A percentile compares a stretch with the other conserved stretches of the same genome.
phyloP scores from a whole-genome alignment of 768 basidiomycete genomes.

The Pulveroboletus sp. region DNA sequence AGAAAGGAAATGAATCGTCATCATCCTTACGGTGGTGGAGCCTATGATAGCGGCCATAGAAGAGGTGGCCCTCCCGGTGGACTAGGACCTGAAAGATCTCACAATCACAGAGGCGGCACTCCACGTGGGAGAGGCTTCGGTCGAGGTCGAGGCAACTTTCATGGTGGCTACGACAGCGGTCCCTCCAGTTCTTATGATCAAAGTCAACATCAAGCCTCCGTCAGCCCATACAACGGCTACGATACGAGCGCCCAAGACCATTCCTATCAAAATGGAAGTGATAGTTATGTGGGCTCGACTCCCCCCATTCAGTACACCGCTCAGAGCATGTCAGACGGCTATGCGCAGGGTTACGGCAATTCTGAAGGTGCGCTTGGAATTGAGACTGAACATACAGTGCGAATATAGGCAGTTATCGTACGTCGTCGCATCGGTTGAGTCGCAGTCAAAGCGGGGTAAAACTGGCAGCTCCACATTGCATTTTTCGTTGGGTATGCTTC shows the following conservation, averaged over 20 bases:
- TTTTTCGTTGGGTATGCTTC: slow-evolving; percentile 20
- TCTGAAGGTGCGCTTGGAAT: slow-evolving; percentile 84
- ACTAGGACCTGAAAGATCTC: slow-evolving; percentile 69
- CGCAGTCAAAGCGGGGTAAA: slow-evolving; percentile 51
- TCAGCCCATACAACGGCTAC: slow-evolving; percentile 68
- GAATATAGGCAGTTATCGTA: slow-evolving; percentile 38
- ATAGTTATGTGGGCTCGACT: slow-evolving; percentile 47
- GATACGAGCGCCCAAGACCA: slow-evolving; percentile 50
- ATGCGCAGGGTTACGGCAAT: slow-evolving; percentile 57
- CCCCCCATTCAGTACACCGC: slow-evolving; percentile 50
- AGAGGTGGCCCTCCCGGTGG: slow-evolving; percentile 64
- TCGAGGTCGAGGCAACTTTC: slow-evolving; percentile 52
- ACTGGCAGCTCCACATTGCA: slow-evolving; percentile 32
- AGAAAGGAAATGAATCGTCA: slow-evolving; percentile 70
- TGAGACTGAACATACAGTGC: slow-evolving; percentile 50
- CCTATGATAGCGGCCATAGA: slow-evolving; percentile 55
- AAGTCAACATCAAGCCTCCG: slow-evolving; percentile 55
- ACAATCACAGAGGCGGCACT: slow-evolving; percentile 57
- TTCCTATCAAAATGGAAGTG: slow-evolving; percentile 70
- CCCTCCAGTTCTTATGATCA: slow-evolving; percentile 62
- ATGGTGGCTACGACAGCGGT: slow-evolving; percentile 51
- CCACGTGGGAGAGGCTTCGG: slow-evolving; percentile 44
- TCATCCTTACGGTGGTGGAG: slow-evolving; percentile 71
- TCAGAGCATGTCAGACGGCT: slow-evolving; percentile 43
- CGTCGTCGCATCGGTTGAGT: slow-evolving; percentile 33